Conservation (phyloP, 805 yeast species). For the Groenewaldozyma tartarivorans region DNA sequence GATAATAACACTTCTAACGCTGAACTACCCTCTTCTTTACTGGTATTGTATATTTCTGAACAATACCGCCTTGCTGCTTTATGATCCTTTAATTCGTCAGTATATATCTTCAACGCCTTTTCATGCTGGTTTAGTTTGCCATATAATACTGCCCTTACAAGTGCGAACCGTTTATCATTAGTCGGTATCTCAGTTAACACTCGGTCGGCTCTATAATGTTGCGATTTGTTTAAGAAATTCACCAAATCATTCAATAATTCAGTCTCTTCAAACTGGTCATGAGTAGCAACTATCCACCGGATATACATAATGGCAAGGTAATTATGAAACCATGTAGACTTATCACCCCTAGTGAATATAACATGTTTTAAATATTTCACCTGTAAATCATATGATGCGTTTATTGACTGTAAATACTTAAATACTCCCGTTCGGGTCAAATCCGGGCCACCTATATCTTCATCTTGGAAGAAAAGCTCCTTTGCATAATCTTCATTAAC, state of each 20-base stretch:
- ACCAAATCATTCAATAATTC: conserved; percentile 16
- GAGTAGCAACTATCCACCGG: conserved; percentile 18
- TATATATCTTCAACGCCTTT: conserved; percentile 52
- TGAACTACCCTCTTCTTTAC: conserved; percentile 32
- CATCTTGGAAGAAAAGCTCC: conserved; percentile 56
- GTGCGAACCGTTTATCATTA: conserved; percentile 19
- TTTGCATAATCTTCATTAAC: conserved; percentile 30
- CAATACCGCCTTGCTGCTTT: conserved; percentile 55
- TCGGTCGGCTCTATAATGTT: conserved; percentile 32
- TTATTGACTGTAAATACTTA: conserved; percentile 34
- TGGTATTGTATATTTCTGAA: conserved; percentile 33
- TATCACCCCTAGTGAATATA: conserved; percentile 32
- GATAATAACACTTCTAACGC: conserved; percentile 44
- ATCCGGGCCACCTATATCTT: conserved; percentile 49
- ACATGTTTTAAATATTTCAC: conserved; percentile 45
- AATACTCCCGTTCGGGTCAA: conserved; percentile 47
- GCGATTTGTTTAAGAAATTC: conserved; percentile 28
- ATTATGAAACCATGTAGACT: conserved; percentile 32
- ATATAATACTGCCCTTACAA: conserved; percentile 49
- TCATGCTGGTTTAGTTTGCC: conserved; percentile 51
- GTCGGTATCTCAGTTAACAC: conserved; percentile 25
- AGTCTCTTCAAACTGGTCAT: conserved; percentile 19
- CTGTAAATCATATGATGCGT: conserved; percentile 24
- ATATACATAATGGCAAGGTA: conserved; percentile 39
- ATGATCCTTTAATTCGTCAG: conserved; percentile 47